These are phyloP conservation scores for Phytophthora megakarya DNA, from an alignment of 352 stramenopile species.

Conservation along the genomic window DNA sequence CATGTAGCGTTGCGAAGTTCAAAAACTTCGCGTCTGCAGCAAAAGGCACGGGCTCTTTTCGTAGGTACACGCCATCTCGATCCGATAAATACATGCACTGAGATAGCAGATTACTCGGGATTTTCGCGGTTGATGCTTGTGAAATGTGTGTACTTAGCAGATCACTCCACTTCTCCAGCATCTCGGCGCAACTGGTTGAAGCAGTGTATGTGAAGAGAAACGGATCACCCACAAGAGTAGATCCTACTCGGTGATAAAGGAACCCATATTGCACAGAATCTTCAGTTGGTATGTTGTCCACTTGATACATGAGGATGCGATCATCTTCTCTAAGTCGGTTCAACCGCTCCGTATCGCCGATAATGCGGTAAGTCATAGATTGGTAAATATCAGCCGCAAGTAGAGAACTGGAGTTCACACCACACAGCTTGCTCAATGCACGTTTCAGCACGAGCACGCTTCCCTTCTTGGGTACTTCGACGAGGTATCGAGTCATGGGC, in stretches of 20 bases:
- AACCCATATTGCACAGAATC: conserved; percentile 59
- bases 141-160: conserved; percentile 52
- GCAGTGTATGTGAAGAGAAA: conserved; percentile 68
- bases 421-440: conserved; percentile 55
- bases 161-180: conserved; percentile 63
- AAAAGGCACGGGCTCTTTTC: conserved; percentile 54
- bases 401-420: conserved; percentile 42
- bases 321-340: conserved; percentile 71
- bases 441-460: conserved; percentile 58
- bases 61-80: conserved; percentile 57
- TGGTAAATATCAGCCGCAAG: conserved; percentile 79
- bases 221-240: conserved; percentile 58
- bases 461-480: conserved; percentile 77
- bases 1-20: conserved; percentile 52
- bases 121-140: conserved; percentile 38
- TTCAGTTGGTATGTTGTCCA: conserved; percentile 37
- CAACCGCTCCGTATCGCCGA: conserved; percentile 67
- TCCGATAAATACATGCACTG: conserved; percentile 61
- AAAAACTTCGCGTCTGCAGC: conserved; percentile 49
- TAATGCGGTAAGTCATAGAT: conserved; percentile 75
- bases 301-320: conserved; percentile 73
- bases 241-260: conserved; percentile 70
- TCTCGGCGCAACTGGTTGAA: conserved; percentile 65
- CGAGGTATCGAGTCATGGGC: conserved; percentile 55
- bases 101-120: conserved; percentile 50